These are phyloP conservation scores for Carex sylvatica DNA, from an alignment of 202 grass and related monocot species.

Conservation along the genomic window DNA sequence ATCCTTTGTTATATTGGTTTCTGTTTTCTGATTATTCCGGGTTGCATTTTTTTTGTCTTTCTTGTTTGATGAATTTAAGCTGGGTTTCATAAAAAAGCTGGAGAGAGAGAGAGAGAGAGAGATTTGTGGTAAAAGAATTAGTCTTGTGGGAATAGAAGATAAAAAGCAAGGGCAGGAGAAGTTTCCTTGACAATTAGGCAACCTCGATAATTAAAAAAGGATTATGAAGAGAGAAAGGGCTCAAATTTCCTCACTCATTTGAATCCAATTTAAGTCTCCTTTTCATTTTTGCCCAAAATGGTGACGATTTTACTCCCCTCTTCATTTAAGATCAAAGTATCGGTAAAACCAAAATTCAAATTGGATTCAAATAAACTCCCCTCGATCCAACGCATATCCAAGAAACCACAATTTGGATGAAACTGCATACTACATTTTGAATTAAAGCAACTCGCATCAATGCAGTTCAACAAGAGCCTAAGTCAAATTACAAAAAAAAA, in stretches of 20 bases:
- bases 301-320: background rate
- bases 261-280: background rate
- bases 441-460: background rate
- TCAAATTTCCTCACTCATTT: background rate
- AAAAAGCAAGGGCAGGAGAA: background rate
- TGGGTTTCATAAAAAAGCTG: background rate
- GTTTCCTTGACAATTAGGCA: background rate
- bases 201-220: background rate
- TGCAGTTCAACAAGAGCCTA: background rate
- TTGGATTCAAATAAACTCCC: conserved; percentile 4
- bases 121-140: background rate
- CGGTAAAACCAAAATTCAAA: background rate
- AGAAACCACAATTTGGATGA: background rate
- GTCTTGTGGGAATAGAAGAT: background rate
- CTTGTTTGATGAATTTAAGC: background rate
- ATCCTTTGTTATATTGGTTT: background rate
- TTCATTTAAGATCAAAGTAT: conserved; percentile 2
- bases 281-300: background rate
- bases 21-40: conserved; percentile 1
- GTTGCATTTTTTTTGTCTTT: background rate
- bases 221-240: background rate
- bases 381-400: background rate
- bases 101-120: background rate
- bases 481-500: conserved; percentile 22
- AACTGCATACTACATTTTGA: background rate